phyloP scores from a whole-genome alignment of 2,329 filamentous ascomycete genomes.

The Pestalotiopsis sp. region DNA sequence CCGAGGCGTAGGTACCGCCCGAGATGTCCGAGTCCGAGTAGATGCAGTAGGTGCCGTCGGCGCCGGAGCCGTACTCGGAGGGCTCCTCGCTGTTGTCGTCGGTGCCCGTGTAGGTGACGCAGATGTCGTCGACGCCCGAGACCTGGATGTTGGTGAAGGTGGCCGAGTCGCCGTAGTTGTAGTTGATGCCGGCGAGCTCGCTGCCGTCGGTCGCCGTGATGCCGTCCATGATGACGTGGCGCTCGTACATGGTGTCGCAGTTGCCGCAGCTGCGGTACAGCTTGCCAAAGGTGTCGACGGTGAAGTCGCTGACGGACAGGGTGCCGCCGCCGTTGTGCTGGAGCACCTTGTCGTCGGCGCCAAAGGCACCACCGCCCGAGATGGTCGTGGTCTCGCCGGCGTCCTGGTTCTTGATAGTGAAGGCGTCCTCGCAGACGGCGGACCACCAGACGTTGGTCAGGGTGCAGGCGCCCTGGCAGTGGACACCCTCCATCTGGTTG shows the following conservation, averaged over 20 bases:
- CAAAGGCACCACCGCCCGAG: conserved; percentile 30
- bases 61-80: conserved; percentile 21
- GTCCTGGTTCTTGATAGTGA: conserved; percentile 13
- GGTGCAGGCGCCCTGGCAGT: conserved; percentile 29
- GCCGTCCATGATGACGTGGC: conserved; percentile 31
- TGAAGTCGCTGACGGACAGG: conserved; percentile 30
- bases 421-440: conserved; percentile 40
- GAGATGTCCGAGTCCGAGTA: conserved; percentile 15
- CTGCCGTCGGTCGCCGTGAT: conserved; percentile 35
- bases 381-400: conserved; percentile 12
- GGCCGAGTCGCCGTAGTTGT: conserved; percentile 39
- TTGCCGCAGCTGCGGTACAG: conserved; percentile 51
- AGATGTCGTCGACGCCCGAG: conserved; percentile 22
- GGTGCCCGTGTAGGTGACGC: conserved; percentile 25
- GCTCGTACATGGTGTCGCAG: conserved; percentile 37
- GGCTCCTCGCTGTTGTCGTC: conserved; percentile 24
- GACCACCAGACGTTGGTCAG: conserved; percentile 37
- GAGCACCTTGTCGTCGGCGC: conserved; percentile 26
- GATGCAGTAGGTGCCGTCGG: conserved; percentile 22
- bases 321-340: conserved; percentile 21
- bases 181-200: conserved; percentile 36
- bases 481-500: conserved; percentile 42
- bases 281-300: conserved; percentile 42
- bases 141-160: conserved; percentile 25
- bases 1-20: conserved; percentile 5